Percentiles rank a stretch among this genome's conserved stretches.
phyloP scores from a whole-genome alignment of 1,139 yeast genomes.

The Saccharomyces pastorianus region DNA sequence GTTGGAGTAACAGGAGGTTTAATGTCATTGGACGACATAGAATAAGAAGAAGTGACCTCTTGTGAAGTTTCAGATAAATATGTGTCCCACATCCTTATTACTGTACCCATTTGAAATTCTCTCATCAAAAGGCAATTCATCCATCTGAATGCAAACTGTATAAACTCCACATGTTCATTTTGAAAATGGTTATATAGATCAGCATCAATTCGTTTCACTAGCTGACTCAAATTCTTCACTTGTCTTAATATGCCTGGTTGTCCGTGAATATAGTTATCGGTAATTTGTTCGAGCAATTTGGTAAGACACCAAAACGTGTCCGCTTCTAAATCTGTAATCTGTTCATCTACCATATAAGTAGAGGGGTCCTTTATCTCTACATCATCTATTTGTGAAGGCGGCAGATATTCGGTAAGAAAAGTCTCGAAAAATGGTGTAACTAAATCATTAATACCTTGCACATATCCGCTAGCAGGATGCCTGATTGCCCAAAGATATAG shows the following conservation, averaged over 20 bases:
- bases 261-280: constrained; percentile 93
- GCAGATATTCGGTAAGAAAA: constrained; percentile 61
- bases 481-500: constrained; percentile 92
- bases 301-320: constrained; percentile 97
- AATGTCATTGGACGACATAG: constrained; percentile 6
- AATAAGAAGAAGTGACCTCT: constrained; percentile 19
- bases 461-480: constrained; percentile 97
- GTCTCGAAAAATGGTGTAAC: constrained; percentile 92
- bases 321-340: constrained; percentile 66
- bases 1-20: constrained; percentile 20
- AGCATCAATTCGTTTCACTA: constrained; percentile 72
- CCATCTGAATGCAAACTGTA: constrained; percentile 96
- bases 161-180: constrained; percentile 75
- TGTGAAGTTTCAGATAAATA: constrained; percentile 68
- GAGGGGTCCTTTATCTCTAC: constrained; percentile 55
- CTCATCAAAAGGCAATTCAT: constrained; percentile 97
- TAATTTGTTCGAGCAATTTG: constrained; percentile 82
- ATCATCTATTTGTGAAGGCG: constrained; percentile 32
- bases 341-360: constrained; percentile 45
- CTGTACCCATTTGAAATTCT: constrained; percentile 68
- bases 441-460: constrained; percentile 95
- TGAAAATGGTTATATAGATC: constrained; percentile 68
- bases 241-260: constrained; percentile 96
- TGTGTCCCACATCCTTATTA: constrained; percentile 97
- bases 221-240: constrained; percentile 68